Evolutionary conservation across 164 flowering plant genomes (phyloP).

Genomic region (Liquidambar formosana): DNA sequence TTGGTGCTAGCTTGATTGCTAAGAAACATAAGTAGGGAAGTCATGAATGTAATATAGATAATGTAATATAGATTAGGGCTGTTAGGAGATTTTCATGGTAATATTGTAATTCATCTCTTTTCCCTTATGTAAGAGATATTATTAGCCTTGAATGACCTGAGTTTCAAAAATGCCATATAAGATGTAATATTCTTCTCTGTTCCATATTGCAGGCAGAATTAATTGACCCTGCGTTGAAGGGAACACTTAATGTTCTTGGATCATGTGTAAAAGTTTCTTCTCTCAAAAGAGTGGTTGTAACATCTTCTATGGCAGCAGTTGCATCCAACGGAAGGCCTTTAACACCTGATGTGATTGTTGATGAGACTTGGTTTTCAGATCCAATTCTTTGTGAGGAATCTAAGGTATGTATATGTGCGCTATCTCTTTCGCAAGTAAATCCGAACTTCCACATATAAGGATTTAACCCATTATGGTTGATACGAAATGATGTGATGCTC

Average conservation of each 20-base stretch:
- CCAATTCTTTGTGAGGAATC: conserved; percentile 1
- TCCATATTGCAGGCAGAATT: conserved; percentile 5
- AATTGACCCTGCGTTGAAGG: conserved; percentile 14
- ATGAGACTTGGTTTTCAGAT: conserved; percentile 1
- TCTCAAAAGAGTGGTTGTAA: conserved; percentile 12
- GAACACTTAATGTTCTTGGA: conserved; percentile 16
- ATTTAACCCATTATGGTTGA: no score
- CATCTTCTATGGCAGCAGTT: conserved; percentile 13
- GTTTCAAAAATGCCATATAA: no score
- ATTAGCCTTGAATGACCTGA: no score
- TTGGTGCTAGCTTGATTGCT: no score
- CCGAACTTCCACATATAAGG: no score
- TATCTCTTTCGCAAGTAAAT: not conserved
- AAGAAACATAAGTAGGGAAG: no score
- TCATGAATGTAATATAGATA: no score
- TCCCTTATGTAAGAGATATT: no score
- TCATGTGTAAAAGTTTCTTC: conserved; percentile 16
- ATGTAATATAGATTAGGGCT: no score
- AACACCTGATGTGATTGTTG: conserved; percentile 6
- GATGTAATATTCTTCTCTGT: not conserved
- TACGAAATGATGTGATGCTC: no score
- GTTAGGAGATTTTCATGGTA: no score
- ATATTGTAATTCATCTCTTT: no score
- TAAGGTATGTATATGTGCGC: conserved; percentile 5
- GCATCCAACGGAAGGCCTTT: conserved; percentile 7